Evolutionary conservation across 2,329 filamentous ascomycete genomes (phyloP), one percentile per base, ranked within the genome.

Genomic region (Alternaria conjuncta): DNA sequence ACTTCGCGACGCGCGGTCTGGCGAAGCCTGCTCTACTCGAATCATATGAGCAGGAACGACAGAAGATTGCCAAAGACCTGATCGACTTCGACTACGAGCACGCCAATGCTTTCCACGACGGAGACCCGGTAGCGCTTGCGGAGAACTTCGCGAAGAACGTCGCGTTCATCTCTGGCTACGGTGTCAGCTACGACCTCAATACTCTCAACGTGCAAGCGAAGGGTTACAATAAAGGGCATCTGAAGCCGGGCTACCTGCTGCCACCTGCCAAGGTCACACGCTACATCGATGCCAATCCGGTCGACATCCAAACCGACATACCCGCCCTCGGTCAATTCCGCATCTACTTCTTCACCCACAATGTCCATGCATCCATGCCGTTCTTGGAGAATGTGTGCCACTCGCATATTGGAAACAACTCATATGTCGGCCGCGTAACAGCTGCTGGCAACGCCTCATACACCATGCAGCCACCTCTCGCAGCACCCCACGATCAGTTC

Each of bases 321-420:
- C 92, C 92, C 2, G 87, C 93, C 79, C 82, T 94, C 6, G 89
- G 91, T 25, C 92, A 94, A 73, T 94, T 94, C 82, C 86, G 90
- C 53, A 86, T 93, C 49, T 93, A 92, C 77, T 85, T 94, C 64
- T 86, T 94, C 64, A 86, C 88, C 64, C 88, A 87, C 72, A 85
- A 92, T 71, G 83, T 92, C 3, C 82, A 84, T 58, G 77, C 83
- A 54, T 79, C 84, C 30, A 82, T 81, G 57, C 80, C 82, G 1
- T 92, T 92, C 78, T 82, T 93, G 23, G 82, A 86, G 7, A 83
- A 82, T 0, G 84, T 93, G 44, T 90, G 86, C 69, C 80, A 83
- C 25, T 81, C 85, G 10, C 83, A 92, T 54, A 82, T 84, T 2
- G 82, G 84, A 2, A 74, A 78, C 26, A 79, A 80, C 6, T 88